These are phyloP conservation scores for Diospyros lotus DNA, from an alignment of 148 eudicot genomes.

Conservation along the genomic window DNA sequence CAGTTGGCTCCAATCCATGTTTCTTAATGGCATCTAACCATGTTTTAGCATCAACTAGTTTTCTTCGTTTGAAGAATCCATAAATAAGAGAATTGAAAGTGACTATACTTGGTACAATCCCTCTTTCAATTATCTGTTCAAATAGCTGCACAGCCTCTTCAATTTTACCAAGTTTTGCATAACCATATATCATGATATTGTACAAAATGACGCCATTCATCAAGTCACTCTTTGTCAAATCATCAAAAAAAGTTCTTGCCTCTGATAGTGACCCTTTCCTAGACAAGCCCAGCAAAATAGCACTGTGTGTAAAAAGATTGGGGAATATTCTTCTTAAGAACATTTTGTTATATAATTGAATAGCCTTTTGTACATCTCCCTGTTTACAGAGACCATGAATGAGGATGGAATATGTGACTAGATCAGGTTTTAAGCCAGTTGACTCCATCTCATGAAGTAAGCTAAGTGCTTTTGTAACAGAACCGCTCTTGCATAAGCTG, in stretches of 20 bases:
- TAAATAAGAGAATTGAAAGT: conserved; percentile 78
- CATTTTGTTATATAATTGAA: conserved; percentile 51
- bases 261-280: conserved; percentile 43
- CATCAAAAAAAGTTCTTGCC: conserved; percentile 59
- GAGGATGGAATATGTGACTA: conserved; percentile 54
- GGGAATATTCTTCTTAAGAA: conserved; percentile 41
- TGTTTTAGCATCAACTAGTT: conserved; percentile 43
- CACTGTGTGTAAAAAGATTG: conserved; percentile 34
- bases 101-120: conserved; percentile 55
- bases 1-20: conserved; percentile 54
- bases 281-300: conserved; percentile 53
- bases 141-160: conserved; percentile 51
- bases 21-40: conserved; percentile 41
- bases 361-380: conserved; percentile 51
- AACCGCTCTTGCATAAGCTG: conserved; percentile 59
- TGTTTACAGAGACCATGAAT: conserved; percentile 68
- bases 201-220: conserved; percentile 46
- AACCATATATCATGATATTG: conserved; percentile 75
- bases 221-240: conserved; percentile 32
- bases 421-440: conserved; percentile 51
- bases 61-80: conserved; percentile 61
- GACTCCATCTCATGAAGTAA: conserved; percentile 55
- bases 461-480: conserved; percentile 40
- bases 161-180: conserved; percentile 53
- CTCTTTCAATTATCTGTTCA: conserved; percentile 40